phyloP scores from a whole-genome alignment of 768 basidiomycete genomes.

The Omphalotus guepiniiformis region DNA sequence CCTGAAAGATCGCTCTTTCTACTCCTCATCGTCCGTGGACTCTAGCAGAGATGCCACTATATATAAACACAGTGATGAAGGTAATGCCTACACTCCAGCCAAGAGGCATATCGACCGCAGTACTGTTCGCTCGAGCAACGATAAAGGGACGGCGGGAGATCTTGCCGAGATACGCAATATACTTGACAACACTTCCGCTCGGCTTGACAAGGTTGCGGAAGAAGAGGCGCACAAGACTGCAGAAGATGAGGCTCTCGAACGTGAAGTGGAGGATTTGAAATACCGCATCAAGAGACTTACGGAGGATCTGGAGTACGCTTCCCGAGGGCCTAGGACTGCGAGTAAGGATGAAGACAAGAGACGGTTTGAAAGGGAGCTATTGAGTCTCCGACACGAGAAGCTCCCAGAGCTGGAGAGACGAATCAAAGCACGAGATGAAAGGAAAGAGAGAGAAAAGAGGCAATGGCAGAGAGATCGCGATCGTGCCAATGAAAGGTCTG shows the following conservation, averaged over 20 bases:
- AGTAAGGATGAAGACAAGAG: conserved; percentile 84
- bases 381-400: conserved; percentile 83
- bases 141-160: conserved; percentile 58
- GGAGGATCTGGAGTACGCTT: conserved; percentile 87
- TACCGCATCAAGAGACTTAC: conserved; percentile 83
- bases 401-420: conserved; percentile 87
- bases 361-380: conserved; percentile 81
- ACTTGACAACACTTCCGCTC: conserved; percentile 71
- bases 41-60: conserved; percentile 82
- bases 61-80: conserved; percentile 76
- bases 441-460: conserved; percentile 72
- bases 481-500: conserved; percentile 76
- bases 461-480: conserved; percentile 80
- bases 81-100: conserved; percentile 73
- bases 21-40: conserved; percentile 46
- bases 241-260: conserved; percentile 89
- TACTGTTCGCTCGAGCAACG: conserved; percentile 72
- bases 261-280: conserved; percentile 82
- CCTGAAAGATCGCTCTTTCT: conserved; percentile 71
- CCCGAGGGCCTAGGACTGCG: conserved; percentile 64
- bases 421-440: conserved; percentile 73
- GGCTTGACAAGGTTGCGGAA: conserved; percentile 73
- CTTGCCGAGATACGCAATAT: conserved; percentile 84
- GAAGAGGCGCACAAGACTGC: conserved; percentile 55
- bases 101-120: conserved; percentile 84